A percentile compares a stretch with the other conserved stretches of the same genome.
Evolutionary conservation across 495 filamentous ascomycete genomes (phyloP).

Genomic region (Rusavskia elegans): DNA sequence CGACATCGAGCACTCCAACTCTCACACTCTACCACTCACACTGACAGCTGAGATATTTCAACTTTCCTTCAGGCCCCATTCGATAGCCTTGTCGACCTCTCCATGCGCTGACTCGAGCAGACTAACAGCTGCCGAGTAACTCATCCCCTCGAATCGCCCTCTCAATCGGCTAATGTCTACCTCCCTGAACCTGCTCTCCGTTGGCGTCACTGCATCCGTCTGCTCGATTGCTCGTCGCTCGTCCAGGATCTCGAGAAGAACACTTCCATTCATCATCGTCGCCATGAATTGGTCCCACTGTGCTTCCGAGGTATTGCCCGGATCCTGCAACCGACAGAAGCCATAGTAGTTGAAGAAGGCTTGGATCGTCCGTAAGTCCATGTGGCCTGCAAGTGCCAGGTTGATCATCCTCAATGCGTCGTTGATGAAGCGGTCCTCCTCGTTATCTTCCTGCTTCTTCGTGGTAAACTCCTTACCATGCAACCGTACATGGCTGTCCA

Average conservation of each 20-base stretch:
- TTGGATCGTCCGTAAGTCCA: constrained; percentile 5
- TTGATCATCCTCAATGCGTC: constrained; percentile 2
- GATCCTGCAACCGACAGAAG: background rate
- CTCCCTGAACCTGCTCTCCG: too few relatives aligned
- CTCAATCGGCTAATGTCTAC: too few relatives aligned
- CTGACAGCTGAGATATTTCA: background rate
- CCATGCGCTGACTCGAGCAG: background rate
- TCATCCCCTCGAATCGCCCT: too few relatives aligned
- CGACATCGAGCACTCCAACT: too few relatives aligned
- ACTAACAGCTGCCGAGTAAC: background rate
- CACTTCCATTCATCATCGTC: too few relatives aligned
- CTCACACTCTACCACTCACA: too few relatives aligned
- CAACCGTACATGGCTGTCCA: background rate
- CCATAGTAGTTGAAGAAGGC: constrained; percentile 3
- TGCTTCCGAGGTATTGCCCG: too few relatives aligned
- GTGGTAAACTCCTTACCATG: background rate
- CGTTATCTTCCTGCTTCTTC: background rate
- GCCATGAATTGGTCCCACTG: too few relatives aligned
- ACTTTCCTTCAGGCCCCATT: background rate
- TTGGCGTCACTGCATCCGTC: too few relatives aligned
- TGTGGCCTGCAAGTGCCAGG: constrained; percentile 3
- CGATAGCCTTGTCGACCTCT: background rate
- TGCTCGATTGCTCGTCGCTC: too few relatives aligned
- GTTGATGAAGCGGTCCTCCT: background rate
- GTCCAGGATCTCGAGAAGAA: too few relatives aligned